phyloP scores from a whole-genome alignment of 768 basidiomycete genomes.

The Trametes elegans region DNA sequence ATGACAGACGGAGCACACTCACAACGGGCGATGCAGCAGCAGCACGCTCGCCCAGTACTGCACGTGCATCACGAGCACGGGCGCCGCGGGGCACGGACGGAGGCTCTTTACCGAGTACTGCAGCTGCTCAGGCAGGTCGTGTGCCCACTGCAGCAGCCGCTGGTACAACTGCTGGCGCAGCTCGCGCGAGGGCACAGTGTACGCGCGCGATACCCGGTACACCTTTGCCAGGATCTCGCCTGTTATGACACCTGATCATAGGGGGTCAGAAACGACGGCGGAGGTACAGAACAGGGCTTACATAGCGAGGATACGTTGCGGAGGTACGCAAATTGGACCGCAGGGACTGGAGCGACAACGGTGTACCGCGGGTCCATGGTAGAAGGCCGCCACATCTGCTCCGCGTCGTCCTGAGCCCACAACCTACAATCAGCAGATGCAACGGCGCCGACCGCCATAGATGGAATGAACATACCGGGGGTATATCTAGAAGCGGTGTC shows the following conservation, averaged over 20 bases:
- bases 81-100: conserved; percentile 56
- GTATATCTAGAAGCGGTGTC: conserved; percentile 55
- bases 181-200: conserved; percentile 43
- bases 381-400: conserved; percentile 48
- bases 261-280: neutral
- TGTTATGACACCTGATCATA: conserved; percentile 53
- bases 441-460: too few relatives aligned
- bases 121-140: conserved; percentile 62
- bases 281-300: conserved; percentile 31
- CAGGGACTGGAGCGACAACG: conserved; percentile 42
- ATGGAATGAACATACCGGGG: conserved; percentile 39
- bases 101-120: conserved; percentile 51
- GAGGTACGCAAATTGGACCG: conserved; percentile 50
- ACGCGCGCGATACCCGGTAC: conserved; percentile 63
- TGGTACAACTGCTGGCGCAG: conserved; percentile 50
- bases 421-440: neutral
- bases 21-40: conserved; percentile 78
- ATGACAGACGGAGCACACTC: conserved; percentile 32
- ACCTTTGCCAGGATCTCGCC: conserved; percentile 64
- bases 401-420: conserved; percentile 54
- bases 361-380: conserved; percentile 35
- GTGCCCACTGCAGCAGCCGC: conserved; percentile 73
- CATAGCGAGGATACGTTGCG: conserved; percentile 56
- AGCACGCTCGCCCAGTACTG: conserved; percentile 77
- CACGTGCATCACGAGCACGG: conserved; percentile 65